Base-by-base conservation (phyloP, 2,329 filamentous ascomycete species). In the Ophiocordyceps camponoti-saundersi region DNA sequence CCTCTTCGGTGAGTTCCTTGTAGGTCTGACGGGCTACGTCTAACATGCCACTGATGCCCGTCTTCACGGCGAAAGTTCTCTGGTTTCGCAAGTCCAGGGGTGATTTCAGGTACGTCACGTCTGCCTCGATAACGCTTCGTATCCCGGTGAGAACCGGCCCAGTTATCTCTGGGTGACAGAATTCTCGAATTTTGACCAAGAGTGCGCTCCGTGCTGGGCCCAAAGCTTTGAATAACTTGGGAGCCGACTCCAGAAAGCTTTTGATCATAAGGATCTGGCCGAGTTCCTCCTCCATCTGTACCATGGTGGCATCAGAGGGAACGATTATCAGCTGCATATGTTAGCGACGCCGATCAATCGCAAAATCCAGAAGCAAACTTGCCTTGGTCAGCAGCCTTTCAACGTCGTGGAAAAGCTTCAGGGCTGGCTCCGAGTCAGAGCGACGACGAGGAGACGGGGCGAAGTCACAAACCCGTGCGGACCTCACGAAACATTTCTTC, bases 11-110 rank as follows among this genome's bases (percentile, higher is more conserved):
- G 2, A 83, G 79, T 59, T 96, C 90, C 55, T 92, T 93, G 64
- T 92, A 95, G 0, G 86, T 87, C 56, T 88, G 82, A 6, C 89
- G 77, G 32, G 87, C 85, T 36, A 95, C 84, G 62, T 95, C 90
- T 4, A 96, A 75, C 48, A 95, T 74, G 2, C 85, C 85, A 54
- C 86, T 88, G 41, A 92, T 79, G 0, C 86, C 85, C 43, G 86
- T 78, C 66, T 83, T 92, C 30, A 96, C 82, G 21, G 90, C 90
- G 65, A 93, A 95, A 1, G 83, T 85, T 51, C 90, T 73, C 59
- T 96, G 90, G 50, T 95, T 94, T 15, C 89, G 77, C 48, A 95
- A 69, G 51, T 95, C 90, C 5, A 96, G 70, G 0, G 92, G 82
- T 21, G 81, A 78, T 44, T 74, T 85, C 49, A 85, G 82, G 53